Evolutionary conservation across 2,329 filamentous ascomycete genomes (phyloP), one percentile per base, ranked within the genome.

Genomic region (Seiridium unicorne): DNA sequence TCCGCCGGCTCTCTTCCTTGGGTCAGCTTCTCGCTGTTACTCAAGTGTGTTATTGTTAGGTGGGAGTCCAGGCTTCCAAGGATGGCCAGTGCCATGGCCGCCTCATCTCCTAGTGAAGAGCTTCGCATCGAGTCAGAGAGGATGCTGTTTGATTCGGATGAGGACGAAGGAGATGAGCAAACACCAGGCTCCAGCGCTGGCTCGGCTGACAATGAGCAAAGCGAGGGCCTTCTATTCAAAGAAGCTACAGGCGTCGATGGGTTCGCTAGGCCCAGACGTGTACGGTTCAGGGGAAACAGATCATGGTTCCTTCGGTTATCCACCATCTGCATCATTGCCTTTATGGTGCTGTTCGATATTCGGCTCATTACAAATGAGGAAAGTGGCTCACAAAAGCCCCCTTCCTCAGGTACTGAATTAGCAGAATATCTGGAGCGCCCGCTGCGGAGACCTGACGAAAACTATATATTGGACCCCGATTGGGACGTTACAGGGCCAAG

Each of bases 401-500:
- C 53, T 5, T 5, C 9, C 3, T 49, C 55, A 18, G n/a, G 32
- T 42, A 13, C 46, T 7, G 44, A 5, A 18, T 8, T 58, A 13
- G n/a, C 44, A 31, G 35, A 58, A 26, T 58, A 40, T 46, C 44
- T 49, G 13, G 34, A 51, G 55, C 32, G 44, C 4, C 59, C 65
- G 9, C 42, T 64, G 31, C 61, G 58, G 32, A 65, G 60, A 26
- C 59, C 65, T 8, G 62, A 67, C 34, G 60, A 66, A 0, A 82
- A 87, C 55, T 89, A 91, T 61, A 70, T 86, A 3, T 76, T 91
- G 13, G 76, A 83, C 55, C 68, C 78, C 0, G 64, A 74, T 2
- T 91, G 88, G 88, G 73, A 88, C 61, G 79, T 80, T 62, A 51
- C 75, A 18, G 79, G 82, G 0, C 64, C 77, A 3, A 78, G 81